Conservation (phyloP, 2,329 filamentous ascomycete species). For the Monosporascus sp. region DNA sequence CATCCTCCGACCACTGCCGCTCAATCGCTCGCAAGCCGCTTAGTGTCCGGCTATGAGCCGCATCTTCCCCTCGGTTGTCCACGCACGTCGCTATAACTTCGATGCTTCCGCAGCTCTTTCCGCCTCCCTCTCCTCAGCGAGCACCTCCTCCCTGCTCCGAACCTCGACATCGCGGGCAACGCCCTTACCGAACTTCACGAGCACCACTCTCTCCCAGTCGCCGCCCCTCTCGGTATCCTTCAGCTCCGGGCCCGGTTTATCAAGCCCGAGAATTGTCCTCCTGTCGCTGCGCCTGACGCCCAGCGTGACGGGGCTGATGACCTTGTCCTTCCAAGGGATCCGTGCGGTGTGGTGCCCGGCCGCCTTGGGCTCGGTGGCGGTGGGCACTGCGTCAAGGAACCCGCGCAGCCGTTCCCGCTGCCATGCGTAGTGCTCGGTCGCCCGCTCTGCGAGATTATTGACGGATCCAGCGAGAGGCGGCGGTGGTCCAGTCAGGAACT, state of each 20-base stretch:
- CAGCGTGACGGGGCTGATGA: constrained; percentile 51
- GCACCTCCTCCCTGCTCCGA: constrained; percentile 40
- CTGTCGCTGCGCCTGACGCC: constrained; percentile 40
- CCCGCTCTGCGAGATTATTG: constrained; percentile 2
- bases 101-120: constrained; percentile 10
- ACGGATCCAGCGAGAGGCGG: constrained; percentile 14
- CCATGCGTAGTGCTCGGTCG: constrained; percentile 31
- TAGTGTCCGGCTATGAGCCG: too few species aligned
- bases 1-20: too few species aligned
- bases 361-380: constrained; percentile 34
- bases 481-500: constrained; percentile 40
- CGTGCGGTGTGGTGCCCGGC: constrained; percentile 34
- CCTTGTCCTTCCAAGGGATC: constrained; percentile 55
- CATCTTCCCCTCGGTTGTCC: too few species aligned
- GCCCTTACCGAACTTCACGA: constrained; percentile 48
- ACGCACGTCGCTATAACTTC: constrained; percentile 4
- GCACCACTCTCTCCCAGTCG: constrained; percentile 53
- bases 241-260: constrained; percentile 53
- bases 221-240: constrained; percentile 43
- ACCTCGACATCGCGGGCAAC: constrained; percentile 52
- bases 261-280: constrained; percentile 49
- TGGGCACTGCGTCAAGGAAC: constrained; percentile 45
- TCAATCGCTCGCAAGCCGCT: too few species aligned
- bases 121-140: constrained; percentile 38
- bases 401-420: constrained; percentile 49